A percentile compares a stretch with the other conserved stretches of the same genome.
Evolutionary conservation across 1,284 basidiomycete genomes (phyloP).

Genomic region (Trichosporon coremiiforme): DNA sequence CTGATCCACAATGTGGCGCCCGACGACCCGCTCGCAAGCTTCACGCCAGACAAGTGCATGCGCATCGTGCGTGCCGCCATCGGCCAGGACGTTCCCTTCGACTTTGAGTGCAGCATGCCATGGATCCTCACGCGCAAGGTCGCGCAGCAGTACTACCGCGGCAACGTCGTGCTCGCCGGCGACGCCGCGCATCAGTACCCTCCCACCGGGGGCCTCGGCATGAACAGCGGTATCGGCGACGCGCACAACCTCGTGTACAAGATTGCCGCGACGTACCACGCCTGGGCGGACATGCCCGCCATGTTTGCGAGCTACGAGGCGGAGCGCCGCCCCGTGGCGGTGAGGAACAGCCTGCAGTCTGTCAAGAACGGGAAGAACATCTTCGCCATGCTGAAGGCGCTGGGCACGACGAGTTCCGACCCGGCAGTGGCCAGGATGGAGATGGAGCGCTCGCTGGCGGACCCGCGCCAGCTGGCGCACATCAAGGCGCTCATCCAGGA

Average conservation of each 20-base stretch:
- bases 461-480: constrained; percentile 29
- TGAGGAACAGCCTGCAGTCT: constrained; percentile 35
- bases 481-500: constrained; percentile 33
- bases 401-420: constrained; percentile 33
- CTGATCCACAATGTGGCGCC: constrained; percentile 38
- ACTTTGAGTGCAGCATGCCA: constrained; percentile 35
- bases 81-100: constrained; percentile 33
- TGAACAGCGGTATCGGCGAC: constrained; percentile 40
- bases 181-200: constrained; percentile 38
- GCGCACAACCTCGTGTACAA: constrained; percentile 38
- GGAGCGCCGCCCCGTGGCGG: constrained; percentile 38
- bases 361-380: constrained; percentile 37
- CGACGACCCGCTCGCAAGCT: constrained; percentile 30
- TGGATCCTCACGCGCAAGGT: constrained; percentile 39
- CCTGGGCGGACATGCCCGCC: constrained; percentile 25
- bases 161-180: constrained; percentile 33
- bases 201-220: constrained; percentile 37
- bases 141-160: constrained; percentile 33
- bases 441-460: constrained; percentile 32
- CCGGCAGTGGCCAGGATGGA: constrained; percentile 25
- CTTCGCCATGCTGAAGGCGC: constrained; percentile 37
- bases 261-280: constrained; percentile 30
- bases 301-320: constrained; percentile 32
- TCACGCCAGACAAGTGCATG: constrained; percentile 35
- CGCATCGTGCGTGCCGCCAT: constrained; percentile 35